phyloP scores from a whole-genome alignment of 805 yeast genomes.

The Cyberlindnera suaveolens region DNA sequence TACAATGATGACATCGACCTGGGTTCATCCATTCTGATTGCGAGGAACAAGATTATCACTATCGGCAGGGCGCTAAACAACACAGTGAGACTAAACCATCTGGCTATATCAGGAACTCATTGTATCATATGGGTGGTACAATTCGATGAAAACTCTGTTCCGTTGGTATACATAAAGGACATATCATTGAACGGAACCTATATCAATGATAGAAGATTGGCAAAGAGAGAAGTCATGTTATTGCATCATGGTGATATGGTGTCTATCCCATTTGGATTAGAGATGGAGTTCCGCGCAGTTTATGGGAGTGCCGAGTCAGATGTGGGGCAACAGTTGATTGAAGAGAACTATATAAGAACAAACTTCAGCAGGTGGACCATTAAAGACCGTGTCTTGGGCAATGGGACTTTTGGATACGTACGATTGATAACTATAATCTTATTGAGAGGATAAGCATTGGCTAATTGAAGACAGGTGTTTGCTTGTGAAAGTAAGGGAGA shows the following conservation, averaged over 20 bases:
- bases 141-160: constrained; percentile 42
- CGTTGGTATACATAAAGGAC: constrained; percentile 45
- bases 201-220: constrained; percentile 32
- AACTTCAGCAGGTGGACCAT: constrained; percentile 36
- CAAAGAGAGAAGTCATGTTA: constrained; percentile 28
- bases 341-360: constrained; percentile 17
- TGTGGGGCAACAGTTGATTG: constrained; percentile 12
- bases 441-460: background rate
- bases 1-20: background rate
- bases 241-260: constrained; percentile 35
- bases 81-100: constrained; percentile 29
- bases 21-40: constrained; percentile 14
- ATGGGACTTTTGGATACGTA: constrained; percentile 57
- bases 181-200: constrained; percentile 45
- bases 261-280: constrained; percentile 28
- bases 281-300: constrained; percentile 17
- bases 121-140: constrained; percentile 42
- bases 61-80: constrained; percentile 37
- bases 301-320: constrained; percentile 11
- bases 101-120: constrained; percentile 40
- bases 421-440: constrained; percentile 1
- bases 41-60: constrained; percentile 30
- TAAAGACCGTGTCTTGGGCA: constrained; percentile 37
- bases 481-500: constrained; percentile 26
- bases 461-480: constrained; percentile 20